Percentiles rank a stretch among this genome's conserved stretches.
These are phyloP conservation scores for Calycina herbarum DNA, from an alignment of 2,329 filamentous ascomycete genomes.

Conservation along the genomic window DNA sequence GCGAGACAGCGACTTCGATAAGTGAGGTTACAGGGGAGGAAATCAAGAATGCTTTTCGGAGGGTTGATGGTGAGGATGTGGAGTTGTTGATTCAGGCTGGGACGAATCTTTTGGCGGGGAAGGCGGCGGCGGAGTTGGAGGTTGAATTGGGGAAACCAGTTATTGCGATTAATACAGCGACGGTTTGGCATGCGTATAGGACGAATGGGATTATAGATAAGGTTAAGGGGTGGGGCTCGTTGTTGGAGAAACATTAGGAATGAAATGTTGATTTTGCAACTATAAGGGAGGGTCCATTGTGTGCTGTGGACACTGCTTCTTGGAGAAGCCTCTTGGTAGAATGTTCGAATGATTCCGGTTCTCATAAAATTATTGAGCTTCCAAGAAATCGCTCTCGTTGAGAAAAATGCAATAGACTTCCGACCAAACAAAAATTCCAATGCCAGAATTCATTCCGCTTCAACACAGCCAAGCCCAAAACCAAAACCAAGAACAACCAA, in stretches of 20 bases:
- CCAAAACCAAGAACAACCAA: background rate
- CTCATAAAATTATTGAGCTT: too few species aligned
- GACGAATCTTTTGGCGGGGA: conserved; percentile 38
- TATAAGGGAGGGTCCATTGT: background rate
- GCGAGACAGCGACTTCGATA: conserved; percentile 32
- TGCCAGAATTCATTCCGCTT: too few species aligned
- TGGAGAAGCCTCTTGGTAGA: too few species aligned
- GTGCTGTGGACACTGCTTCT: background rate
- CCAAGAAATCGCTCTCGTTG: too few species aligned
- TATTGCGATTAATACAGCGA: conserved; percentile 39
- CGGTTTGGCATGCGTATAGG: conserved; percentile 37
- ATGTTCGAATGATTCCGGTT: too few species aligned
- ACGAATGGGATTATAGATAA: conserved; percentile 34
- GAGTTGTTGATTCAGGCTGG: conserved; percentile 38
- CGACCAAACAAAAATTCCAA: too few species aligned
- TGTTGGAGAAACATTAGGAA: conserved; percentile 22
- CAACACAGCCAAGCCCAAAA: background rate
- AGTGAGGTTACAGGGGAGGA: conserved; percentile 37
- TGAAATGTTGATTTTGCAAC: background rate
- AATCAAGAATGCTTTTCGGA: conserved; percentile 34
- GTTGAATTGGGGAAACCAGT: conserved; percentile 33
- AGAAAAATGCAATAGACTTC: too few species aligned
- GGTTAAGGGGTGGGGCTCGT: conserved; percentile 25
- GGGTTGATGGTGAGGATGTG: conserved; percentile 30
- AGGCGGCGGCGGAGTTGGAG: conserved; percentile 36